Base-by-base conservation (phyloP, 331 rosid genomes). In the Acacia pycnantha region DNA sequence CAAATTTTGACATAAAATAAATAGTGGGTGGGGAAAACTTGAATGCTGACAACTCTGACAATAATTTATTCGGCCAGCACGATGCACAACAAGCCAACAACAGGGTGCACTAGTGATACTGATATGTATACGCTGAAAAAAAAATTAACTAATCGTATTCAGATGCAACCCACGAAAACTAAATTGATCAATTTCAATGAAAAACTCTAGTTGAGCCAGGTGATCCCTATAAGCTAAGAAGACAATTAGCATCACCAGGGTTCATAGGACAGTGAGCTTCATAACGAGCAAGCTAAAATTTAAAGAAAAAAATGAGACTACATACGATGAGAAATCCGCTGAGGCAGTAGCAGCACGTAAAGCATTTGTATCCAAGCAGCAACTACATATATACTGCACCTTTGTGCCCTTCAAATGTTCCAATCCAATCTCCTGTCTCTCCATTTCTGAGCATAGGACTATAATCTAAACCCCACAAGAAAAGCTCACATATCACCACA, bases 341-440 rank as follows among this genome's bases (percentile, higher is more conserved):
- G 99, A 96, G 73, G 93, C 98, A 83, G 97, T 89, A 22, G 99
- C 99, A 61, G 99, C 99, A 53, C 95, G 97, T 46, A 96, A 88
- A 24, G 98, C 97, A 79, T 90, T 94, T 51, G 97, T 90, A 82
- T 96, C 99, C 94, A 96, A 82, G 86, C 98, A 90, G 90, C 99
- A 96, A 79, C 99, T 94, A 98, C 99, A 96, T 5, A 31, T 31
- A 31, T 31, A 96, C 99, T 0, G 99, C 99, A 80, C 99, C 99
- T 87, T 96, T 96, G 84, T 96, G 99, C 44, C 99, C 99, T 88
- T 94, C 97, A 87, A 96, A 96, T 5, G 99, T 96, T 47, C 99
- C 99, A 78, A 96, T 91, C 99, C 99, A 96, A 80, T 96, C 99
- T 61, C 99, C 99, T 24, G 98, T 94, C 85, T 94, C 98, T 64